Evolutionary conservation across 768 basidiomycete genomes (phyloP).

Genomic region (Lactarius deliciosus): DNA sequence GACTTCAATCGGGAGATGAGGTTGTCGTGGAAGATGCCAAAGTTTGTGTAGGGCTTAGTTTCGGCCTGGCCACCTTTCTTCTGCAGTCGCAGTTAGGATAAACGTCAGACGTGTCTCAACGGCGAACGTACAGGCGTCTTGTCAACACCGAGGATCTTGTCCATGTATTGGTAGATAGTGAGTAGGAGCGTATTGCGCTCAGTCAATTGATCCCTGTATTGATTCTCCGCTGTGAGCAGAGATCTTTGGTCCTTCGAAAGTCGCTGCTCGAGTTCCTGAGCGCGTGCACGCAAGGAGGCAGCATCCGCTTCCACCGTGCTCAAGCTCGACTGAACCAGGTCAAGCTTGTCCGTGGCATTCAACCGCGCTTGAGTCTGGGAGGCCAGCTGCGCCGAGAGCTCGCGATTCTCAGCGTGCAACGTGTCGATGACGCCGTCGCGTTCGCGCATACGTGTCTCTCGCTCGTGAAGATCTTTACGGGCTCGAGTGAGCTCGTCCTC

Average conservation of each 20-base stretch:
- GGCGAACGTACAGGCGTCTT: slow-evolving; percentile 66
- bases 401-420: slow-evolving; percentile 76
- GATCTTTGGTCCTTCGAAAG: slow-evolving; percentile 80
- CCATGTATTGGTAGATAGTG: slow-evolving; percentile 93
- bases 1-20: slow-evolving; percentile 84
- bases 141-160: slow-evolving; percentile 88
- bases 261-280: slow-evolving; percentile 74
- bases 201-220: slow-evolving; percentile 89
- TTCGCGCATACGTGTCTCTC: slow-evolving; percentile 64
- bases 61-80: slow-evolving; percentile 76
- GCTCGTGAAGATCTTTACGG: slow-evolving; percentile 64
- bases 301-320: slow-evolving; percentile 71
- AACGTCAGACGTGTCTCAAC: not conserved
- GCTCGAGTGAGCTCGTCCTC: slow-evolving; percentile 77
- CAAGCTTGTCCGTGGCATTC: slow-evolving; percentile 89
- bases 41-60: slow-evolving; percentile 93
- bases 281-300: slow-evolving; percentile 53
- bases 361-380: slow-evolving; percentile 85
- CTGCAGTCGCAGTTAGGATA: slow-evolving; percentile 38
- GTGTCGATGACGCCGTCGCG: slow-evolving; percentile 72
- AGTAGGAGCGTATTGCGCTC: slow-evolving; percentile 90
- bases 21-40: slow-evolving; percentile 91
- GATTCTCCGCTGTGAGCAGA: slow-evolving; percentile 66
- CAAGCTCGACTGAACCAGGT: slow-evolving; percentile 57
- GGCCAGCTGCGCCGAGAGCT: slow-evolving; percentile 75